Conservation (phyloP, 441 rosid species). For the Metrosideros polymorpha region DNA sequence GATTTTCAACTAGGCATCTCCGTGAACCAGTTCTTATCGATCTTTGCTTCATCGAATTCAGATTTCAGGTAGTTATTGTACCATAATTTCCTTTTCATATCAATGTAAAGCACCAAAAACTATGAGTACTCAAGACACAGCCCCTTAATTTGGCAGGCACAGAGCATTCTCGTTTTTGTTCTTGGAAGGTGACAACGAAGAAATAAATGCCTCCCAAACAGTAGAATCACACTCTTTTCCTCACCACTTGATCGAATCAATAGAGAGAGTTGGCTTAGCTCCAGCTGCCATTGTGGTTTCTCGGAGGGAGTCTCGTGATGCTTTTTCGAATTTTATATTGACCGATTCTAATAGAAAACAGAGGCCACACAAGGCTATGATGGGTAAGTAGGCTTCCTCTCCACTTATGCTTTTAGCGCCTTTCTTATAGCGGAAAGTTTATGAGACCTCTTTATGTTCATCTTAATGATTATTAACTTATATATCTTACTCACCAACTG, state of each 20-base stretch:
- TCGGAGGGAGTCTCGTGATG: slow-evolving; percentile 41
- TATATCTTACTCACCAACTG: not conserved
- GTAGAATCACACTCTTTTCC: slow-evolving; percentile 81
- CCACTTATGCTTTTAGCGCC: not conserved
- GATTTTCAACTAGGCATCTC: slow-evolving; percentile 83
- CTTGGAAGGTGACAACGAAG: slow-evolving; percentile 64
- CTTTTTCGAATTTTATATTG: slow-evolving; percentile 45
- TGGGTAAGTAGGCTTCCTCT: not conserved
- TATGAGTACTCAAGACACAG: not conserved
- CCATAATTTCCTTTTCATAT: not conserved
- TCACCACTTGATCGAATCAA: slow-evolving; percentile 61
- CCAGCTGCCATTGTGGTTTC: slow-evolving; percentile 74
- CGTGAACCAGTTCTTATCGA: slow-evolving; percentile 74
- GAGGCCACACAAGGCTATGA: slow-evolving; percentile 19
- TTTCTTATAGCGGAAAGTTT: not conserved
- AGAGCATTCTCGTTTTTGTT: slow-evolving; percentile 84
- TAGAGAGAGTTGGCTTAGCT: slow-evolving; percentile 60
- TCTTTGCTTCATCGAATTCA: slow-evolving; percentile 74
- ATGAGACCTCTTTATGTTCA: not conserved
- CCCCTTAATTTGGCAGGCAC: slow-evolving; percentile 37
- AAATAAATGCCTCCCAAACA: slow-evolving; percentile 58
- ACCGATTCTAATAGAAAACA: slow-evolving; percentile 56
- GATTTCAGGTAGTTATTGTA: slow-evolving; percentile 54
- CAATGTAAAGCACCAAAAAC: not conserved
- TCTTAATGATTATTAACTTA: not conserved